Evolutionary conservation across 352 stramenopile species (phyloP).

Genomic region (Phytophthora cactorum): DNA sequence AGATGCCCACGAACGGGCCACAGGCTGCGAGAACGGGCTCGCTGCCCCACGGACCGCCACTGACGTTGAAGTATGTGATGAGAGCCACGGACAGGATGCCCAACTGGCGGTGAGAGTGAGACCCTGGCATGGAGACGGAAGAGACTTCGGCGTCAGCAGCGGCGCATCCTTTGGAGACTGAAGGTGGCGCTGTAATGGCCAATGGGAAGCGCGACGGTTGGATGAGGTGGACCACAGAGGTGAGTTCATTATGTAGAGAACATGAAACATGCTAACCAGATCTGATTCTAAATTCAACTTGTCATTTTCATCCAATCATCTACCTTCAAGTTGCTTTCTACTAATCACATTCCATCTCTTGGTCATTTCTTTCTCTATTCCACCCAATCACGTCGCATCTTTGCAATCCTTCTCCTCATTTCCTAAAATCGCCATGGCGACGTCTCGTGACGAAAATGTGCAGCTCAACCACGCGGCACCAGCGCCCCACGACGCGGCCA

Average conservation of each 20-base stretch:
- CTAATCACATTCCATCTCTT: not conserved
- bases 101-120: conserved; percentile 67
- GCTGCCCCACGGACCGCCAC: conserved; percentile 70
- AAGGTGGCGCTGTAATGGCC: not conserved
- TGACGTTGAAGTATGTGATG: conserved; percentile 86
- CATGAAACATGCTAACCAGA: not conserved
- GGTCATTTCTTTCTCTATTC: not conserved
- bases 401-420: conserved; percentile 23
- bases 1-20: conserved; percentile 67
- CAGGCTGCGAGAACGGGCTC: conserved; percentile 69
- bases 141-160: conserved; percentile 11
- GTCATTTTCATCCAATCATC: conserved; percentile 13
- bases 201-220: conserved; percentile 3
- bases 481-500: not conserved
- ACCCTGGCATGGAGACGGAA: conserved; percentile 53
- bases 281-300: conserved; percentile 5
- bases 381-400: conserved; percentile 16
- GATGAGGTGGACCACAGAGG: conserved; percentile 16
- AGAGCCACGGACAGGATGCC: conserved; percentile 73
- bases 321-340: not conserved
- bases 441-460: conserved; percentile 17
- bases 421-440: conserved; percentile 23
- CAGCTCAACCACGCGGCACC: conserved; percentile 11
- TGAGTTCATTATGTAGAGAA: not conserved
- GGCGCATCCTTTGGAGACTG: conserved; percentile 24